Percentiles rank a stretch among this genome's conserved stretches.
Evolutionary conservation across 2,329 filamentous ascomycete genomes (phyloP).

Genomic region (Exophiala sideris): DNA sequence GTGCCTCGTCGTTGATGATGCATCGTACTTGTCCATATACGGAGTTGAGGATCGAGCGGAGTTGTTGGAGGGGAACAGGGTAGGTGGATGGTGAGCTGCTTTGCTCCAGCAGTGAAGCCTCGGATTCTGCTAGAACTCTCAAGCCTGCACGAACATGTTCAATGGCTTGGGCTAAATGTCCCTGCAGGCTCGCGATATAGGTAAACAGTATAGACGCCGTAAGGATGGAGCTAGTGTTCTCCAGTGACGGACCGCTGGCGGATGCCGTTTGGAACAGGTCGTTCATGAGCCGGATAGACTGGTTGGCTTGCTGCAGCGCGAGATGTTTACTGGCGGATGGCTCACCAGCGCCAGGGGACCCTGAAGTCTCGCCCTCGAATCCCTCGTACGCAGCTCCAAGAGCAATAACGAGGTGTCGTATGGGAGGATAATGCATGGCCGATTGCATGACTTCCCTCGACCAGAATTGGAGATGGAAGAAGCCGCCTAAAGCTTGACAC

Average conservation of each 20-base stretch:
- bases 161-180: constrained; percentile 45
- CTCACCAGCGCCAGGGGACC: constrained; percentile 5
- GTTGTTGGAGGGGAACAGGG: constrained; percentile 3
- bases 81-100: neutral
- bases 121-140: constrained; percentile 29
- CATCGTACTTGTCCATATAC: constrained; percentile 15
- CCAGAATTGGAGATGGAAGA: constrained; percentile 47
- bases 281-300: constrained; percentile 43
- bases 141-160: constrained; percentile 34
- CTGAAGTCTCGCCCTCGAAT: constrained; percentile 14
- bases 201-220: constrained; percentile 52
- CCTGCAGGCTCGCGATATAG: constrained; percentile 54
- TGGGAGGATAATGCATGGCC: constrained; percentile 44
- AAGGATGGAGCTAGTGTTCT: constrained; percentile 33
- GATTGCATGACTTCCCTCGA: constrained; percentile 46
- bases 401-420: constrained; percentile 51
- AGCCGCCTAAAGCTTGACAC: constrained; percentile 42
- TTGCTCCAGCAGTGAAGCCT: neutral
- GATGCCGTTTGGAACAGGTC: constrained; percentile 34
- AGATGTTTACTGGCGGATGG: constrained; percentile 31
- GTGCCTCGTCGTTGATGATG: constrained; percentile 17
- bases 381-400: constrained; percentile 49
- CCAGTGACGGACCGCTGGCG: constrained; percentile 31
- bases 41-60: constrained; percentile 7
- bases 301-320: constrained; percentile 48